Conservation (phyloP, 345 rosid genomes). For the Acer saccharum region DNA sequence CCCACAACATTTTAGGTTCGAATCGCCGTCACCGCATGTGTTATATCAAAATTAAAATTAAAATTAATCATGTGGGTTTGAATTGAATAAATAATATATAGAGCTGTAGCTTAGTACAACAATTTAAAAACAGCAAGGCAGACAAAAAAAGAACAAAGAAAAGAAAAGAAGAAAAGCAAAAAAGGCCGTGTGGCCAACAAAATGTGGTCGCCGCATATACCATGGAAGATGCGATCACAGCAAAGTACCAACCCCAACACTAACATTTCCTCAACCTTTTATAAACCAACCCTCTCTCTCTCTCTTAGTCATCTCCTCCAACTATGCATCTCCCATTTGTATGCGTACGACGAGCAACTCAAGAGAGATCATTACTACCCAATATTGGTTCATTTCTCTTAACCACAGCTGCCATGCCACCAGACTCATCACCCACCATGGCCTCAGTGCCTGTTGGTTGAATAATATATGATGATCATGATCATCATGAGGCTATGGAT, state of each 20-base stretch:
- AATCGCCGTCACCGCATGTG: too few species aligned
- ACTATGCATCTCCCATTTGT: not conserved
- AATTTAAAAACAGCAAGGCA: not conserved
- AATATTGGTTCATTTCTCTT: too few species aligned
- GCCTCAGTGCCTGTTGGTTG: constrained; percentile 17
- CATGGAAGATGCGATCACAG: constrained; percentile 45
- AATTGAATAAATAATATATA: too few species aligned
- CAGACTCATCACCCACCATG: constrained; percentile 13
- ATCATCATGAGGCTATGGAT: constrained; percentile 5
- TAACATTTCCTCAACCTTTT: too few species aligned
- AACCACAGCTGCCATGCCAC: too few species aligned
- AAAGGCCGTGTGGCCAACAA: constrained; percentile 18
- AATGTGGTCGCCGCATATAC: constrained; percentile 44
- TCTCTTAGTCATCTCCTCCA: constrained; percentile 8
- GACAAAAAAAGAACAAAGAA: not conserved
- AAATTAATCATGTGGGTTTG: too few species aligned
- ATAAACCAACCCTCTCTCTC: not conserved
- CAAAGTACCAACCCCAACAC: constrained; percentile 13
- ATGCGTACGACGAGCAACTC: not conserved
- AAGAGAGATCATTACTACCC: not conserved
- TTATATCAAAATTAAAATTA: too few species aligned
- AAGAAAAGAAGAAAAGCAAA: not conserved
- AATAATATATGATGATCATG: not conserved
- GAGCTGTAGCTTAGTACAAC: too few species aligned
- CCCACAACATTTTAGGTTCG: too few species aligned